A percentile compares a stretch with the other conserved stretches of the same genome.
Evolutionary conservation across 306 rosid genomes (phyloP).

Genomic region (Trifolium pratense): DNA sequence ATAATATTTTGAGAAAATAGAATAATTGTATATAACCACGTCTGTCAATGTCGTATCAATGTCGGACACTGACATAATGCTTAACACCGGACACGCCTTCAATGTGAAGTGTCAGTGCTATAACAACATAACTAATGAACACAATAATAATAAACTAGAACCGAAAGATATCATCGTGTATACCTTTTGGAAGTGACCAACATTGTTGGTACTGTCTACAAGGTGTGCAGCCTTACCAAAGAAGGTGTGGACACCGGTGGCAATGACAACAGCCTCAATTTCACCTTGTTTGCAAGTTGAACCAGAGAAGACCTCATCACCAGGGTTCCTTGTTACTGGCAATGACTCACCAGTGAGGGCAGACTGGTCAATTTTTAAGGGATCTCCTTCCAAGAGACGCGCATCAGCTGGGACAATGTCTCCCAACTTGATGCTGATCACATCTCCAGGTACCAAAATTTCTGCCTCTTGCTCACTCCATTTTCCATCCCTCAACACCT

Average conservation of each 20-base stretch:
- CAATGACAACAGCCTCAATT: conserved; percentile 81
- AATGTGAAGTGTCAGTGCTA: too few species aligned
- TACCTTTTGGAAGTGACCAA: conserved; percentile 87
- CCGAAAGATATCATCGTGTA: background rate
- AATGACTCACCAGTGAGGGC: conserved; percentile 89
- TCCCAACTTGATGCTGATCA: conserved; percentile 85
- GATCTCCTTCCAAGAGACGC: conserved; percentile 84
- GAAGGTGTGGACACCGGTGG: conserved; percentile 86
- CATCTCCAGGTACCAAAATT: conserved; percentile 84
- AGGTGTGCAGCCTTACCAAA: conserved; percentile 92
- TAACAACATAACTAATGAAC: background rate
- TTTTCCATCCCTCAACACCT: conserved; percentile 79
- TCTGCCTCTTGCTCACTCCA: conserved; percentile 80
- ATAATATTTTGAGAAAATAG: background rate
- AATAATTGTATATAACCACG: background rate
- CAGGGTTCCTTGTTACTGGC: conserved; percentile 77
- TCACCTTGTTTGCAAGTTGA: conserved; percentile 94
- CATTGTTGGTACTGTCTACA: conserved; percentile 87
- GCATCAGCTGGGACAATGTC: conserved; percentile 90
- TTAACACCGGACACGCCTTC: background rate
- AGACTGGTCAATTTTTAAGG: conserved; percentile 81
- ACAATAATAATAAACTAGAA: background rate
- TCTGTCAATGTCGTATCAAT: background rate
- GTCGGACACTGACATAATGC: background rate
- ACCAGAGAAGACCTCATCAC: conserved; percentile 72